Evolutionary conservation across 768 basidiomycete species (phyloP).

Genomic region (Leucosporidium creatinivorum): DNA sequence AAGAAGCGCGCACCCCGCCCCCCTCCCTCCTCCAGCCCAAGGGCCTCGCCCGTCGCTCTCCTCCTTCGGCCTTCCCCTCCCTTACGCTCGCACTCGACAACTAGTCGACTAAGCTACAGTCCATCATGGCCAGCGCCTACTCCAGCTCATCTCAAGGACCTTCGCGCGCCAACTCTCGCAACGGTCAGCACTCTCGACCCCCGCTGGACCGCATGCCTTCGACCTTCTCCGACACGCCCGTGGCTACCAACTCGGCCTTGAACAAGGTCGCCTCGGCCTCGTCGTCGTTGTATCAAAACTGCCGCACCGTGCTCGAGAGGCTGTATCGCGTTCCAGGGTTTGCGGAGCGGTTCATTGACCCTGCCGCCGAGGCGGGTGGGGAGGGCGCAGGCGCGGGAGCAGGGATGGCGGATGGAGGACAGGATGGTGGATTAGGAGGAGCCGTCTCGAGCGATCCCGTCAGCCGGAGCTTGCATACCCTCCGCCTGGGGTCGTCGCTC

Average conservation of each 20-base stretch:
- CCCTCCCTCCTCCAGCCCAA: too few species aligned
- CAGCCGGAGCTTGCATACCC: constrained; percentile 86
- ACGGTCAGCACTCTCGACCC: constrained; percentile 13
- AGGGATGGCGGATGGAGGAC: neutral
- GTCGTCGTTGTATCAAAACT: constrained; percentile 34
- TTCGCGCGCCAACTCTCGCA: constrained; percentile 8
- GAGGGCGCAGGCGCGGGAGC: neutral
- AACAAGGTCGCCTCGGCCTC: constrained; percentile 33
- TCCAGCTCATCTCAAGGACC: constrained; percentile 1
- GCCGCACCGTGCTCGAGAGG: constrained; percentile 23
- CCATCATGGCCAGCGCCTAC: too few species aligned
- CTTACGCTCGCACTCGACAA: too few species aligned
- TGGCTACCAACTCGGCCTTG: constrained; percentile 30
- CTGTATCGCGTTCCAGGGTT: constrained; percentile 35
- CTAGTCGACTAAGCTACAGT: too few species aligned
- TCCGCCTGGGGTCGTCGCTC: constrained; percentile 84
- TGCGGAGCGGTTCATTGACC: constrained; percentile 30
- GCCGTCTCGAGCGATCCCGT: constrained; percentile 59
- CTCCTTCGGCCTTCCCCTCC: too few species aligned
- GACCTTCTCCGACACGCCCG: constrained; percentile 29
- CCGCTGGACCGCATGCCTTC: constrained; percentile 20
- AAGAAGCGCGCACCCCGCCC: too few species aligned
- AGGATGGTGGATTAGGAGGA: neutral
- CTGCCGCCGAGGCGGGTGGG: neutral
- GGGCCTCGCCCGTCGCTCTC: too few species aligned